Evolutionary conservation across 495 filamentous ascomycete species (phyloP).

Genomic region (Xylaria sp.): DNA sequence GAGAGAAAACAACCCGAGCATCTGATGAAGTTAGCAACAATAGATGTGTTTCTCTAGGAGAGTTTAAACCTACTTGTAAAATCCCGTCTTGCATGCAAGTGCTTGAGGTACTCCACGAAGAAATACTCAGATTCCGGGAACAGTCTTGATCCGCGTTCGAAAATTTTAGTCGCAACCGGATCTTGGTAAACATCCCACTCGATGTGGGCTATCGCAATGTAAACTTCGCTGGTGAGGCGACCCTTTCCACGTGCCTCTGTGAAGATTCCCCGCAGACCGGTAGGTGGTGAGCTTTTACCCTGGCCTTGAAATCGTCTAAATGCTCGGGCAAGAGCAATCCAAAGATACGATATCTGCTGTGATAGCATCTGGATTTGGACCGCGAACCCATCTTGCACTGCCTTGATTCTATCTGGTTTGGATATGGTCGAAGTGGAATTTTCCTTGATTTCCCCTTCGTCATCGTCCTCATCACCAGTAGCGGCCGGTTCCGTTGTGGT

Average conservation of each 20-base stretch:
- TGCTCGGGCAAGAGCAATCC: constrained; percentile 92
- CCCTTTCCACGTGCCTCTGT: constrained; percentile 84
- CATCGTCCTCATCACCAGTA: constrained; percentile 67
- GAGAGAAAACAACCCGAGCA: constrained; percentile 93
- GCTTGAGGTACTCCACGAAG: constrained; percentile 92
- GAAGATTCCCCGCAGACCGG: constrained; percentile 85
- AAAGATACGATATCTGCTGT: constrained; percentile 83
- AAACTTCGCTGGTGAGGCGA: constrained; percentile 89
- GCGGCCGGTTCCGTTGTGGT: constrained; percentile 44
- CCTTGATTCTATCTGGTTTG: constrained; percentile 70
- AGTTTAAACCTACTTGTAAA: constrained; percentile 76
- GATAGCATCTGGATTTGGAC: constrained; percentile 75
- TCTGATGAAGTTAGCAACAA: constrained; percentile 57
- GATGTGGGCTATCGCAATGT: constrained; percentile 87
- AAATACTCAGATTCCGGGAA: constrained; percentile 93
- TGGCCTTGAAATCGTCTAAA: constrained; percentile 96
- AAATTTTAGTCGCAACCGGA: constrained; percentile 87
- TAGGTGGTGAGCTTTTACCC: constrained; percentile 71
- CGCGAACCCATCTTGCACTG: constrained; percentile 71
- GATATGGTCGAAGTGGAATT: constrained; percentile 59
- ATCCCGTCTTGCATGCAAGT: constrained; percentile 88
- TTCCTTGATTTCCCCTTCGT: constrained; percentile 64
- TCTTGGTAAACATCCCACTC: constrained; percentile 97
- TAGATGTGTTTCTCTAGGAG: background rate
- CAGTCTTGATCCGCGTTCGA: constrained; percentile 88